These are phyloP conservation scores for Metrosideros polymorpha DNA, from an alignment of 441 rosid species.

Conservation along the genomic window DNA sequence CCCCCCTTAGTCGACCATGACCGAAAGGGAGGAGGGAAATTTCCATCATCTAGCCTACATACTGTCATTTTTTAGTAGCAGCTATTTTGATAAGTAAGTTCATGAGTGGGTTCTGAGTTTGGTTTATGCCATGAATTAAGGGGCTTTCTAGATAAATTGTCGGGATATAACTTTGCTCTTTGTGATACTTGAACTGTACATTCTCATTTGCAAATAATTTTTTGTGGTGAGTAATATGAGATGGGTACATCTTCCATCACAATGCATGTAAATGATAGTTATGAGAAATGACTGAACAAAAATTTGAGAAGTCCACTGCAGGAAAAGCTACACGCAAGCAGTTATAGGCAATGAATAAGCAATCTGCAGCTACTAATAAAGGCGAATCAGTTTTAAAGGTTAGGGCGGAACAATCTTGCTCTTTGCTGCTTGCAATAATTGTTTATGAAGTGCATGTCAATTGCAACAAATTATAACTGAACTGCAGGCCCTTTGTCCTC, in stretches of 20 bases:
- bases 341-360: slow-evolving; percentile 54
- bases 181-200: neutral
- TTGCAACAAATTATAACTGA: neutral
- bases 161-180: neutral
- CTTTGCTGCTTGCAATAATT: neutral
- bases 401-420: neutral
- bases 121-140: neutral
- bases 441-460: neutral
- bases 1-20: no score
- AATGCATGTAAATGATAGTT: neutral
- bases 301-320: slow-evolving; percentile 80
- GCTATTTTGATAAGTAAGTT: neutral
- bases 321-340: slow-evolving; percentile 94
- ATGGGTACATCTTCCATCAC: neutral
- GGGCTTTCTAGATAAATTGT: neutral
- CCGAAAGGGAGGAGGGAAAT: no score
- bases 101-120: neutral
- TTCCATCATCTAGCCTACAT: no score
- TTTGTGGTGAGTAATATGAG: neutral
- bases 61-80: no score
- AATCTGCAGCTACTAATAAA: slow-evolving; percentile 54
- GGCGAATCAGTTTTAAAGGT: slow-evolving; percentile 94
- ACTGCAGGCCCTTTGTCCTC: neutral
- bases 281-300: neutral
- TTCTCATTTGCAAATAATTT: neutral